Evolutionary conservation across 1,284 basidiomycete species (phyloP).

Genomic region (Malassezia arunalokei): DNA sequence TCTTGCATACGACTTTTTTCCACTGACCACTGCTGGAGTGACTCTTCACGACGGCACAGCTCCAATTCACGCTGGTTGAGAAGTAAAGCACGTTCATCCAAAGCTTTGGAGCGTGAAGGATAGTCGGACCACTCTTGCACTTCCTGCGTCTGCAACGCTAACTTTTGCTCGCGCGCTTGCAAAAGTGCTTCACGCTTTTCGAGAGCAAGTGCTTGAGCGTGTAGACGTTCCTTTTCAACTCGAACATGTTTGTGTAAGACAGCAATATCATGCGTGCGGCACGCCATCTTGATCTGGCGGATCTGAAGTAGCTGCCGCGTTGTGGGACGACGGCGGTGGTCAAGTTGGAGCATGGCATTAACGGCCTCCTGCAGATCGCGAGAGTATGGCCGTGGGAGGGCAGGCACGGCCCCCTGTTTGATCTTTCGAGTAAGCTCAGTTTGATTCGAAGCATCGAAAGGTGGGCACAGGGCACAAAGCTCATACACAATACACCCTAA

Average conservation of each 20-base stretch:
- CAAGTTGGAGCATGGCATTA: conserved; percentile 59
- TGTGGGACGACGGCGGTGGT: conserved; percentile 66
- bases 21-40: not conserved
- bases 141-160: not conserved
- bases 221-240: conserved; percentile 9
- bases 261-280: conserved; percentile 14
- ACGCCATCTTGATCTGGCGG: conserved; percentile 60
- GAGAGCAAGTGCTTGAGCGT: not conserved
- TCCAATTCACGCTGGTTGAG: conserved; percentile 2
- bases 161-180: conserved; percentile 1
- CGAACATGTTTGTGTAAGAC: conserved; percentile 4
- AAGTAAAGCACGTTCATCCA: conserved; percentile 4
- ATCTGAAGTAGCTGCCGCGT: conserved; percentile 64
- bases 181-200: conserved; percentile 6
- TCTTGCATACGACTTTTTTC: conserved; percentile 1
- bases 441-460: conserved; percentile 80
- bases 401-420: conserved; percentile 71
- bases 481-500: conserved; percentile 91
- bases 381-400: conserved; percentile 68
- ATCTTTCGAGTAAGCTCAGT: conserved; percentile 69
- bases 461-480: conserved; percentile 66
- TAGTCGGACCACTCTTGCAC: not conserved
- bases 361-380: conserved; percentile 61
- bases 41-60: conserved; percentile 5
- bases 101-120: not conserved